Conservation (phyloP, 2,329 filamentous ascomycete genomes). For the Pseudogymnoascus sp. region DNA sequence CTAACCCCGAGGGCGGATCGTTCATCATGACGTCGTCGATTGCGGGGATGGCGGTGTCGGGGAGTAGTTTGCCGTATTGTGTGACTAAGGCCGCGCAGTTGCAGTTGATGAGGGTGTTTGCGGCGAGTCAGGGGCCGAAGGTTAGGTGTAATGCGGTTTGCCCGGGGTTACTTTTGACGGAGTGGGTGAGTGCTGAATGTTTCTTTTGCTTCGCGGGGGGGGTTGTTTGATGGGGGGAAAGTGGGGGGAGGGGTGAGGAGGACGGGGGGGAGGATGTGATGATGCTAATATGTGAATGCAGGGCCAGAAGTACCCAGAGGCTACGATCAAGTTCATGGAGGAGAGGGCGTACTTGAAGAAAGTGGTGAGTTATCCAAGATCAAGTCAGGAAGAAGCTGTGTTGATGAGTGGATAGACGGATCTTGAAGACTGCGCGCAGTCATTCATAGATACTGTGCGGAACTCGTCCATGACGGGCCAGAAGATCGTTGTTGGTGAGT, state of each 20-base stretch:
- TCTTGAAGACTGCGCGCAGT: slow-evolving; percentile 48
- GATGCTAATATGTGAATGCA: slow-evolving; percentile 17
- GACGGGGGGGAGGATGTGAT: neutral
- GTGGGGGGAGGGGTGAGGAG: neutral
- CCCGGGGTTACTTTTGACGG: slow-evolving; percentile 59
- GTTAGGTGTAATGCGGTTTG: slow-evolving; percentile 59
- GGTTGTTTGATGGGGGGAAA: neutral
- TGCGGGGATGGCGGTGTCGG: slow-evolving; percentile 39
- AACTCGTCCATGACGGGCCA: slow-evolving; percentile 36
- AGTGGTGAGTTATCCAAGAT: slow-evolving; percentile 36
- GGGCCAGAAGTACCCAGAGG: slow-evolving; percentile 48
- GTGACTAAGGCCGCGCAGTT: slow-evolving; percentile 43
- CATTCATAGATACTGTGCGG: slow-evolving; percentile 48
- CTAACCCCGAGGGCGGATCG: slow-evolving; percentile 56
- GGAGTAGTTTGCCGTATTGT: slow-evolving; percentile 30
- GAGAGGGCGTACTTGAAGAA: slow-evolving; percentile 49
- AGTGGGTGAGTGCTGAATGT: slow-evolving; percentile 45
- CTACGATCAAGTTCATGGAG: slow-evolving; percentile 44
- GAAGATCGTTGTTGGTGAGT: slow-evolving; percentile 29
- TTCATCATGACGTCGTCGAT: slow-evolving; percentile 59
- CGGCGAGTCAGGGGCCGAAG: slow-evolving; percentile 55
- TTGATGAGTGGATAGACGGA: slow-evolving; percentile 34
- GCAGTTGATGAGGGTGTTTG: slow-evolving; percentile 61
- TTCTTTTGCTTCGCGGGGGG: neutral
- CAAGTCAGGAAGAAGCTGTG: neutral